These are phyloP conservation scores for Aspergillus sp. DNA, from an alignment of 2,329 filamentous ascomycete genomes.

Conservation along the genomic window DNA sequence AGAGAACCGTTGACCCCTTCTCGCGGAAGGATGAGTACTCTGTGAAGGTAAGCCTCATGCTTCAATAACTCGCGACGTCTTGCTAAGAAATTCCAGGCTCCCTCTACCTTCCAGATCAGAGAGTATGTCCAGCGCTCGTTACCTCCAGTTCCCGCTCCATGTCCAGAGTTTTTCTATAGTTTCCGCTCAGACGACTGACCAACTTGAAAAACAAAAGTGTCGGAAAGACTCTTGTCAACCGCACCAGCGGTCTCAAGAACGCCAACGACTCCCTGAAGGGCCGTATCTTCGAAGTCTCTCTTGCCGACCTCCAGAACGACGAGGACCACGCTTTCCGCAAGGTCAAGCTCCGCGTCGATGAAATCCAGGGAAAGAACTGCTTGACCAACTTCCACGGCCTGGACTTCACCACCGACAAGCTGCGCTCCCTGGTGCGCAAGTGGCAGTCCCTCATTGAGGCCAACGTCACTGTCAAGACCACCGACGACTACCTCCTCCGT, in stretches of 20 bases:
- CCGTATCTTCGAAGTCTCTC: constrained; percentile 96
- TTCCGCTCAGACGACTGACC: too few relatives aligned
- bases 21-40: constrained; percentile 99
- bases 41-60: constrained; percentile 69
- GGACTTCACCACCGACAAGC: constrained; percentile 99
- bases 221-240: constrained; percentile 99
- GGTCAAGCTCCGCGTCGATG: constrained; percentile 97
- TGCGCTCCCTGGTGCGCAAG: constrained; percentile 98
- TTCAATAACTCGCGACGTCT: background rate
- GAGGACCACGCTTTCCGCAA: constrained; percentile 99
- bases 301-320: constrained; percentile 99
- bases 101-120: constrained; percentile 91
- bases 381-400: constrained; percentile 99
- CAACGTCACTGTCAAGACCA: constrained; percentile 99
- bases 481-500: constrained; percentile 98
- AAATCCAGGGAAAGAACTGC: constrained; percentile 99
- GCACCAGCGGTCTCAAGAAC: constrained; percentile 99
- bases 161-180: background rate
- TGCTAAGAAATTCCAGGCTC: constrained; percentile 61
- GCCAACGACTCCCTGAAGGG: constrained; percentile 99
- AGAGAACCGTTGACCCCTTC: constrained; percentile 97
- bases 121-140: constrained; percentile 66
- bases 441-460: constrained; percentile 99
- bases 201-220: constrained; percentile 61
- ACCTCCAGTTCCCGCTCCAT: constrained; percentile 6